Evolutionary conservation across 2,329 filamentous ascomycete genomes (phyloP), one percentile per base, ranked within the genome.

Genomic region (Lizonia empirigonia): DNA sequence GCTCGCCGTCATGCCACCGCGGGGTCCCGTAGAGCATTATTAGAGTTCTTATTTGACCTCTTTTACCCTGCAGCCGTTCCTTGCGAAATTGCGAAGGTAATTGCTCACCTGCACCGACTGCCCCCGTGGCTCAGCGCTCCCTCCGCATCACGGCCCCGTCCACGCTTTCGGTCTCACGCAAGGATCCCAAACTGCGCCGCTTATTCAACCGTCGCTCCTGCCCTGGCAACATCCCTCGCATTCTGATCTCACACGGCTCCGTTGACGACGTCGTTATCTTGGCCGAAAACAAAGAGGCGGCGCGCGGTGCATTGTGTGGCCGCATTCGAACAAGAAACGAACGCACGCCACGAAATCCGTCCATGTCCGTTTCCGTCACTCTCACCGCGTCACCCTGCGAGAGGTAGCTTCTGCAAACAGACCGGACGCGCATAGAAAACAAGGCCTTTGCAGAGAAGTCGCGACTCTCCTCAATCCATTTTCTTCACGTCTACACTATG

Each of bases 351-450:
- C 49, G 39, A 30, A 44, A 38, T 47, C 18, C 19, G 42, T 36
- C 37, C 49, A 46, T 47, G 42, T 47, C 44, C 49, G 49, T 52
- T 52, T 47, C 37, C 49, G 44, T 36, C 23, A 20, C 33, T 10
- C 37, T 30, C 42, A 46, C 41, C 42, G 41, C 22, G 49, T 51
- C 42, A 41, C 18, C 32, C 32, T 23, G 36, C 19, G 42, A 51
- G 41, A 52, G 32, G 37, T 42, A 52, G 42, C 37, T 47, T 42
- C 38, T 38, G 42, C 49, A 52, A 52, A 52, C 49, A 52, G 38
- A 47, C 38, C 13, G 22, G 32, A 42, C 49, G 34, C 49, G 33
- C 42, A 52, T 52, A 52, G 42, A 52, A 52, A 52, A 40, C 37
- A 47, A 22, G 18, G 9, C 20, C 36, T 46, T 42, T 42, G 42